These are phyloP conservation scores for Epichloe gansuensis DNA, from an alignment of 2,329 filamentous ascomycete species.

Conservation along the genomic window DNA sequence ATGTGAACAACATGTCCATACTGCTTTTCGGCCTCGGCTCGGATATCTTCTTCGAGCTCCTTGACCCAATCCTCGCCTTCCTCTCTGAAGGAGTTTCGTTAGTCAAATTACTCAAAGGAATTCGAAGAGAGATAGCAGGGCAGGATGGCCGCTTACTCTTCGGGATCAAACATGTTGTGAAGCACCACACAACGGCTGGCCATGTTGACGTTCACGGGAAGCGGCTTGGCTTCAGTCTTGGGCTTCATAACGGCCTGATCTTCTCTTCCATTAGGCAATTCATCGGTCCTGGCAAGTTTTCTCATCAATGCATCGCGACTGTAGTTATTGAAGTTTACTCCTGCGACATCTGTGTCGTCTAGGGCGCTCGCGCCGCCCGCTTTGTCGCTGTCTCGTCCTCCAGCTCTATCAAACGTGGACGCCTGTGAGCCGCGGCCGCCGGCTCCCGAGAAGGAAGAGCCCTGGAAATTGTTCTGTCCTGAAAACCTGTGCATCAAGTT, in stretches of 20 bases:
- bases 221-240: conserved; percentile 63
- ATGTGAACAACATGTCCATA: conserved; percentile 98
- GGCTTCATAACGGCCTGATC: conserved; percentile 64
- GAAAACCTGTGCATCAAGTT: conserved; percentile 87
- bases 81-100: conserved; percentile 43
- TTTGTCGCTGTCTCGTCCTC: conserved; percentile 81
- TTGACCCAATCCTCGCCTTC: conserved; percentile 81
- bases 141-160: conserved; percentile 55
- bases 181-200: conserved; percentile 88
- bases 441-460: conserved; percentile 80
- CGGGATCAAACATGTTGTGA: conserved; percentile 88
- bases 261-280: conserved; percentile 51
- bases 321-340: conserved; percentile 99
- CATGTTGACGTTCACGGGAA: conserved; percentile 79
- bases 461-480: conserved; percentile 70
- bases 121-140: background rate
- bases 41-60: conserved; percentile 87
- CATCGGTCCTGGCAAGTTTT: conserved; percentile 93
- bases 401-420: conserved; percentile 81
- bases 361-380: conserved; percentile 83
- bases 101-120: conserved; percentile 19
- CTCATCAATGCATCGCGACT: conserved; percentile 97
- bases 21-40: conserved; percentile 82
- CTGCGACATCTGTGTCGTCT: conserved; percentile 93
- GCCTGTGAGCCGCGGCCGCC: conserved; percentile 77